phyloP scores from a whole-genome alignment of 352 stramenopile species.

The Globisporangium mamillatum region DNA sequence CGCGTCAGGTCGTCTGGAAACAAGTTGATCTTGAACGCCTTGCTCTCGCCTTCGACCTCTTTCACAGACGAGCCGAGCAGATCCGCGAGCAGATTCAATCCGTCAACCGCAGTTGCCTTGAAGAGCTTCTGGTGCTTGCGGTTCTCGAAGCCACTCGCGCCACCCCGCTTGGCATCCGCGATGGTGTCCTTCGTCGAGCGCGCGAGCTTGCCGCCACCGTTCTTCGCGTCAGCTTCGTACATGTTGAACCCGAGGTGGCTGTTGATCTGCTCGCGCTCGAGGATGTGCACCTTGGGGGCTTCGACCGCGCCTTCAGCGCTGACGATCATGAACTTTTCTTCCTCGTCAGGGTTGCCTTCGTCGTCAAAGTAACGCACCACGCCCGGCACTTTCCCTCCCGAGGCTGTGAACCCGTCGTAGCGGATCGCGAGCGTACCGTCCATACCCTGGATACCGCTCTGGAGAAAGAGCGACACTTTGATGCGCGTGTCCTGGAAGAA shows the following conservation, averaged over 20 bases:
- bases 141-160: slow-evolving; percentile 31
- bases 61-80: slow-evolving; percentile 66
- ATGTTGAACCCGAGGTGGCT: slow-evolving; percentile 77
- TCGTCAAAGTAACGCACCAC: slow-evolving; percentile 68
- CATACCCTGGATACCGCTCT: slow-evolving; percentile 81
- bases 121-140: slow-evolving; percentile 58
- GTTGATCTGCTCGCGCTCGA: slow-evolving; percentile 60
- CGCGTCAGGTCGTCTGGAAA: slow-evolving; percentile 57
- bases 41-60: slow-evolving; percentile 44
- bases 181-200: slow-evolving; percentile 55
- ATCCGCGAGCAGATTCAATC: slow-evolving; percentile 84
- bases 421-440: slow-evolving; percentile 83
- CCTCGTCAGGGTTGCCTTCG: slow-evolving; percentile 53
- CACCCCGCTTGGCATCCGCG: slow-evolving; percentile 51
- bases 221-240: slow-evolving; percentile 77
- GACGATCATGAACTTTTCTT: slow-evolving; percentile 63
- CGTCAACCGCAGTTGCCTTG: slow-evolving; percentile 74
- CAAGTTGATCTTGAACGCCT: slow-evolving; percentile 73
- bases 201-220: slow-evolving; percentile 20
- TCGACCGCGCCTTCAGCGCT: slow-evolving; percentile 49
- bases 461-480: slow-evolving; percentile 90
- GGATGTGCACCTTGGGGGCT: slow-evolving; percentile 44
- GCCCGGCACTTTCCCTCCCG: slow-evolving; percentile 64
- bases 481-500: slow-evolving; percentile 92
- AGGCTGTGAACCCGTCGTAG: slow-evolving; percentile 69